Base-by-base conservation (phyloP, 2,329 filamentous ascomycete species). In the Thelonectria blattea region DNA sequence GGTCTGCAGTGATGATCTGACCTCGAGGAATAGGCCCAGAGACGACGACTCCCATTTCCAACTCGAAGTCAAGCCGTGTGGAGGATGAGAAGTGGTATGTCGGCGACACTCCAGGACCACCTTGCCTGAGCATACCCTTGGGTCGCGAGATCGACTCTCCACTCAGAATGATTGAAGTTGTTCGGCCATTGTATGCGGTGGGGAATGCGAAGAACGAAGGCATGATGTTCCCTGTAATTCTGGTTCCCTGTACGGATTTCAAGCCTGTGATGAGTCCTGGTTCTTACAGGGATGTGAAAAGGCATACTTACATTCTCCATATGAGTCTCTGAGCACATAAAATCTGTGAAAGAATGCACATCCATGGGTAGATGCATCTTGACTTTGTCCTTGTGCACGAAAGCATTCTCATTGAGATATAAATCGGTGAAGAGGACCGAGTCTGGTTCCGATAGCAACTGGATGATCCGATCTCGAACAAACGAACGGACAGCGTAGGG, bases 31-130 rank as follows among this genome's bases (percentile, higher is more conserved):
- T n/a, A 8, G 50, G 41, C n/a, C 45, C 18, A 1, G 50, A 52
- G 6, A 52, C 8, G n/a, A 52, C 43, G n/a, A 52, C n/a, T 10
- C 50, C 50, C 50, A 52, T 27, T 15, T 52, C 50, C 8, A 30
- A 10, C n/a, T 52, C 50, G 20, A 43, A 52, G 20, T 52, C 50
- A 10, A 52, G 3, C n/a, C 37, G 30, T 30, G 37, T 11, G 14
- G 15, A 17, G 15, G 37, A 43, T 43, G 15, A 15, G 5, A 20
- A 20, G 8, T 9, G 7, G 39, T 45, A 14, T 20, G 37, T n/a
- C 32, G 32, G n/a, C n/a, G n/a, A n/a, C n/a, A n/a, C n/a, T n/a
- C n/a, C n/a, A n/a, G n/a, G n/a, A n/a, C n/a, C n/a, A n/a, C 37
- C 22, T 30, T 43, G 14, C 18, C 46, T 4, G 11, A 30, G 6